Evolutionary conservation across 2,329 filamentous ascomycete genomes (phyloP), one percentile per base, ranked within the genome.

Genomic region (Fusarium pseudocircinatum): DNA sequence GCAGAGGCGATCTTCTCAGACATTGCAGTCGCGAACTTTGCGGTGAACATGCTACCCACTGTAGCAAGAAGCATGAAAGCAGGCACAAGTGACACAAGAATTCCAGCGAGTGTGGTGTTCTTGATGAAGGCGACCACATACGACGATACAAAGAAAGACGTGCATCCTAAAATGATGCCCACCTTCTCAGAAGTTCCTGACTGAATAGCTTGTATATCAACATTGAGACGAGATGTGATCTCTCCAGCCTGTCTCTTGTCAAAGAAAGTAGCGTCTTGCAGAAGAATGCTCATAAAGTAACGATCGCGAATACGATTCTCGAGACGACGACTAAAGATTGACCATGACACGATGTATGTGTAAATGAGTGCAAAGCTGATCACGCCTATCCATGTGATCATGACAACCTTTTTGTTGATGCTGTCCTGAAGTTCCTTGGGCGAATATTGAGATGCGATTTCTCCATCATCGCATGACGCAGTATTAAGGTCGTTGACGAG

Each of bases 181-280:
- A 92, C 91, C 79, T 94, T 94, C 80, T 93, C 92, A 4, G 89
- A 91, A 0, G 91, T 92, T 20, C 92, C 92, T 0, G 87, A 87
- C 75, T 92, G 91, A 58, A 94, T 89, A 2, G 88, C 87, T 66
- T 91, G 87, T 39, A 93, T 91, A 75, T 93, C 91, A 60, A 86
- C 85, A 76, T 90, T 90, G 47, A 94, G 86, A 24, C 91, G 85
- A 14, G 89, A 88, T 4, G 89, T 86, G 18, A 93, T 87, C 78
- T 92, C 89, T 22, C 90, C 91, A 1, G 90, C 86, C 52, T 89
- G 87, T 15, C 91, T 84, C 20, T 85, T 85, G 75, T 93, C 91
- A 77, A 92, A 92, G 78, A 89, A 92, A 20, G 88, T 83, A 2
- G 90, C 86, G 63, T 92, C 90, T 76, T 92, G 90, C 53, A 85